A percentile compares a stretch with the other conserved stretches of the same genome.
Conservation (phyloP, 306 rosid genomes). For the Dalbergia cochinchinensis region DNA sequence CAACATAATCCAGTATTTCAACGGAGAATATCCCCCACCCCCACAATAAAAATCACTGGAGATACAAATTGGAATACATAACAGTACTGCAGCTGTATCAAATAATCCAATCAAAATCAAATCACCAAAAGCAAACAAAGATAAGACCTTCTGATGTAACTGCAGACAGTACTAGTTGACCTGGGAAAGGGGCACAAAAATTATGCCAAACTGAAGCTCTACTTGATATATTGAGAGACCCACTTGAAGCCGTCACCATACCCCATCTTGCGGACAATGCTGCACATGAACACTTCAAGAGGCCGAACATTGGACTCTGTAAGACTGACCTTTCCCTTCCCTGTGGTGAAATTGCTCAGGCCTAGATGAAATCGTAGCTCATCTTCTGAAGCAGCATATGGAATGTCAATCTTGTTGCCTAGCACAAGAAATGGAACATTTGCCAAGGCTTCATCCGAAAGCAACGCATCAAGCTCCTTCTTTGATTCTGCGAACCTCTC, state of each 20-base stretch:
- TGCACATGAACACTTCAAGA: slow-evolving; percentile 75
- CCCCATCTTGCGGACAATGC: slow-evolving; percentile 75
- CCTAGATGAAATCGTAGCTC: slow-evolving; percentile 63
- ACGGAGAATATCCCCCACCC: slow-evolving; percentile 12
- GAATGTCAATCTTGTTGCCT: slow-evolving; percentile 72
- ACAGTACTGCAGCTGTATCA: slow-evolving; percentile 24
- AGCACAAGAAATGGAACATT: slow-evolving; percentile 65
- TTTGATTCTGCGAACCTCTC: slow-evolving; percentile 67
- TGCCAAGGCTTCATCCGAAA: slow-evolving; percentile 62
- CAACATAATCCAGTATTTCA: slow-evolving; percentile 30
- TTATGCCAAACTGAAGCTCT: slow-evolving; percentile 22
- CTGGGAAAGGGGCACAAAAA: slow-evolving; percentile 16
- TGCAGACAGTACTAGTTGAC: slow-evolving; percentile 21
- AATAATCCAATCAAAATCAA: slow-evolving; percentile 31
- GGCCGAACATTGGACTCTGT: slow-evolving; percentile 63
- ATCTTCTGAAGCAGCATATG: slow-evolving; percentile 71
- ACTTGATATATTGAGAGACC: slow-evolving; percentile 72
- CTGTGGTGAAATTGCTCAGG: slow-evolving; percentile 69
- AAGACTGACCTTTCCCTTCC: slow-evolving; percentile 65
- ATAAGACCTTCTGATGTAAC: slow-evolving; percentile 24
- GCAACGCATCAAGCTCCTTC: slow-evolving; percentile 67
- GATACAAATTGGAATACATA: slow-evolving; percentile 34
- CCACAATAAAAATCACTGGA: slow-evolving; percentile 1
- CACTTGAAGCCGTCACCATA: slow-evolving; percentile 74
- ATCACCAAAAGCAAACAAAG: slow-evolving; percentile 15